Percentiles rank a stretch among this genome's conserved stretches.
phyloP scores from a whole-genome alignment of 2,329 filamentous ascomycete species.

The Sporothrix globosa region DNA sequence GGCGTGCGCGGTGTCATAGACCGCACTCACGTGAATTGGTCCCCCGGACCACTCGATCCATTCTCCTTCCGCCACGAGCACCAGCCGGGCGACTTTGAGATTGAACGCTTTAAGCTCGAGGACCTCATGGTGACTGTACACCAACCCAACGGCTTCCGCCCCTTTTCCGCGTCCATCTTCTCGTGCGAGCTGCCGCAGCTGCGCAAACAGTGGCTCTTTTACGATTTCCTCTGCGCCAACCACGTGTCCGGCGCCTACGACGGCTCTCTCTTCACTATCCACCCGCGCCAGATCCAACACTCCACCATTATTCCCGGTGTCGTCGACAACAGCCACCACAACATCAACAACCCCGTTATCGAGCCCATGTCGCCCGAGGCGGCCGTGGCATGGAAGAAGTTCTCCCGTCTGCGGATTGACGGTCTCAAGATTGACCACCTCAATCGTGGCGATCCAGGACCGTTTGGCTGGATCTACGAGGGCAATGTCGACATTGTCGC shows the following conservation, averaged over 20 bases:
- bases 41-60: slow-evolving; percentile 72
- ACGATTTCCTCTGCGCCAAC: slow-evolving; percentile 93
- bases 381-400: slow-evolving; percentile 80
- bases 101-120: slow-evolving; percentile 94
- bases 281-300: slow-evolving; percentile 81
- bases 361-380: slow-evolving; percentile 32
- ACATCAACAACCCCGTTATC: slow-evolving; percentile 46
- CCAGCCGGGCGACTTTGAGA: slow-evolving; percentile 90
- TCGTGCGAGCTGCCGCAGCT: slow-evolving; percentile 91
- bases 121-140: slow-evolving; percentile 90
- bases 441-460: slow-evolving; percentile 88
- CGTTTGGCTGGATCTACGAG: slow-evolving; percentile 97
- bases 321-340: slow-evolving; percentile 62
- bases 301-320: slow-evolving; percentile 60
- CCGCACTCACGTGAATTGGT: slow-evolving; percentile 78
- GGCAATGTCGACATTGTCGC: slow-evolving; percentile 96
- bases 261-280: slow-evolving; percentile 94
- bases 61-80: slow-evolving; percentile 86
- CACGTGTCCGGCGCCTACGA: slow-evolving; percentile 96
- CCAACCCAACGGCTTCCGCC: slow-evolving; percentile 87
- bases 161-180: slow-evolving; percentile 93
- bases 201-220: slow-evolving; percentile 95
- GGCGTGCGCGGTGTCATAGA: slow-evolving; percentile 92
- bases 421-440: slow-evolving; percentile 93
- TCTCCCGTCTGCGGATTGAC: slow-evolving; percentile 88